phyloP scores from a whole-genome alignment of 352 stramenopile genomes.

The Globisporangium perplexum region DNA sequence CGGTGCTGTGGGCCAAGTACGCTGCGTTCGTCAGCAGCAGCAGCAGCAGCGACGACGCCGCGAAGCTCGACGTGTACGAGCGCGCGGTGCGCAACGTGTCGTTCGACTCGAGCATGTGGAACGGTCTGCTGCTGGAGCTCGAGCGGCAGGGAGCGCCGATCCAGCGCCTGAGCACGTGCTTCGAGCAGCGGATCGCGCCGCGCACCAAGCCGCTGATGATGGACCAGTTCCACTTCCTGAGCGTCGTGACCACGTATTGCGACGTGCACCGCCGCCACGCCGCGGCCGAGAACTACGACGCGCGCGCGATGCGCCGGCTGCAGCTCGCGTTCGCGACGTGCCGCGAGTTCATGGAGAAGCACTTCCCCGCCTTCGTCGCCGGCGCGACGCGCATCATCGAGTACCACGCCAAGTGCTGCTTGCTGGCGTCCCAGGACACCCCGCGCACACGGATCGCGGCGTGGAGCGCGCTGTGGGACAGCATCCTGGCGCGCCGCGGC shows the following conservation, averaged over 20 bases:
- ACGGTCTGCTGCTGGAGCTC: constrained; percentile 46
- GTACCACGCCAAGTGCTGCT: constrained; percentile 46
- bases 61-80: constrained; percentile 15
- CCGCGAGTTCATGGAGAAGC: constrained; percentile 23
- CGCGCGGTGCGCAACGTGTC: constrained; percentile 60
- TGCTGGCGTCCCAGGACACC: constrained; percentile 9
- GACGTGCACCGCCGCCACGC: constrained; percentile 28
- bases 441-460: constrained; percentile 13
- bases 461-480: constrained; percentile 28
- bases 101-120: constrained; percentile 57
- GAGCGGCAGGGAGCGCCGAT: constrained; percentile 16
- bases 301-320: constrained; percentile 18
- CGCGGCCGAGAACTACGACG: constrained; percentile 4
- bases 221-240: constrained; percentile 49
- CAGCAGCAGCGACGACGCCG: constrained; percentile 1
- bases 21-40: constrained; percentile 20
- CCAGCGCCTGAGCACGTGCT: constrained; percentile 17
- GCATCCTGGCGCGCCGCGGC: constrained; percentile 18
- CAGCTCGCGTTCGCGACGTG: constrained; percentile 26
- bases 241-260: constrained; percentile 42
- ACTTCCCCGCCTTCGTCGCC: constrained; percentile 30
- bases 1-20: constrained; percentile 55
- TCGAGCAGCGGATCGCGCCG: constrained; percentile 24
- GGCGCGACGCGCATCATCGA: constrained; percentile 27
- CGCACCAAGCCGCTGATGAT: constrained; percentile 32